phyloP scores from a whole-genome alignment of 1,284 basidiomycete genomes.

The Gomphus bonarii region DNA sequence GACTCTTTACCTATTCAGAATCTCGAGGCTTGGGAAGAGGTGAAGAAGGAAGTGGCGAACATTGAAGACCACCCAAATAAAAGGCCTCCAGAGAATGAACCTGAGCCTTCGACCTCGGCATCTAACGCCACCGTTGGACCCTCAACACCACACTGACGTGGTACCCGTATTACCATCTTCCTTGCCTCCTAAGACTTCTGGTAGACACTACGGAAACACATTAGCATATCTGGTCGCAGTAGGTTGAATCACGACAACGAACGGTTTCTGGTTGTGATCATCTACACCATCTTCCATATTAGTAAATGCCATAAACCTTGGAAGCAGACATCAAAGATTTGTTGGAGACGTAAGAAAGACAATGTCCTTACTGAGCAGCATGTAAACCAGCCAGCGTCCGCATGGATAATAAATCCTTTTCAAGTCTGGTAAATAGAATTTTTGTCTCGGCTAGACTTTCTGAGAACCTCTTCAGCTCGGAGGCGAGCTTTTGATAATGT shows the following conservation, averaged over 20 bases:
- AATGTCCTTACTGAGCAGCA: slow-evolving; percentile 51
- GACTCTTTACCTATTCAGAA: slow-evolving; percentile 45
- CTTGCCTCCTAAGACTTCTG: background rate
- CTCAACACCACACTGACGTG: background rate
- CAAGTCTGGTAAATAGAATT: slow-evolving; percentile 59
- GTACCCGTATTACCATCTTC: background rate
- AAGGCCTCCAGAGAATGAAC: slow-evolving; percentile 23
- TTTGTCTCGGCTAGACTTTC: slow-evolving; percentile 53
- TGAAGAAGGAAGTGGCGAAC: slow-evolving; percentile 80
- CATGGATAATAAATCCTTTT: slow-evolving; percentile 63
- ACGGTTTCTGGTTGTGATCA: background rate
- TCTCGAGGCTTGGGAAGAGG: slow-evolving; percentile 93
- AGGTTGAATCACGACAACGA: background rate
- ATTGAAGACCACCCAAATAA: slow-evolving; percentile 85
- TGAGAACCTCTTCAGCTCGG: slow-evolving; percentile 49
- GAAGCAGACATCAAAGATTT: background rate
- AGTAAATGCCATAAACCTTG: slow-evolving; percentile 10
- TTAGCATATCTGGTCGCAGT: background rate
- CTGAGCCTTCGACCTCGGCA: background rate
- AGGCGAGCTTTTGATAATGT: slow-evolving; percentile 35
- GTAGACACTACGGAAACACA: background rate
- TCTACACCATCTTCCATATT: slow-evolving; percentile 4
- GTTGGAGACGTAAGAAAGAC: background rate
- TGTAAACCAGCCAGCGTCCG: slow-evolving; percentile 58
- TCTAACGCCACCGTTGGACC: slow-evolving; percentile 1